These are phyloP conservation scores for Pulveroboletus sp. DNA, from an alignment of 1,284 basidiomycete genomes.

Conservation along the genomic window DNA sequence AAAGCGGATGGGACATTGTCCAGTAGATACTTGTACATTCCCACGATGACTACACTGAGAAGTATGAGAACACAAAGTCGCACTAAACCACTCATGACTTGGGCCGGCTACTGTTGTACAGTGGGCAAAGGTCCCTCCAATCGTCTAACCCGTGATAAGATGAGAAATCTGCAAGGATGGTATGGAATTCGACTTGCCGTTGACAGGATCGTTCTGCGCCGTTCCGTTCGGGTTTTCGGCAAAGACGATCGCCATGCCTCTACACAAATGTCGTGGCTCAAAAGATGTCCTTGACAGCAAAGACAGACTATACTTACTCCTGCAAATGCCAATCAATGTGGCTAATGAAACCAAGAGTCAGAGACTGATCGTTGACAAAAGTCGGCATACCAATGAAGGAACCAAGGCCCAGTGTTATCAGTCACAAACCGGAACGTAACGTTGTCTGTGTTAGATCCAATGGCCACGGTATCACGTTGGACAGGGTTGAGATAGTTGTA, in stretches of 20 bases:
- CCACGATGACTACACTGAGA: too few relatives aligned
- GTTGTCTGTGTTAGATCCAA: slow-evolving; percentile 38
- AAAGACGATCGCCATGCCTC: slow-evolving; percentile 43
- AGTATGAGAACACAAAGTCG: too few relatives aligned
- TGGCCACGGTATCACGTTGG: slow-evolving; percentile 40
- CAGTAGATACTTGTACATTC: too few relatives aligned
- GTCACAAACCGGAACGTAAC: slow-evolving; percentile 45
- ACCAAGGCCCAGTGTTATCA: slow-evolving; percentile 40
- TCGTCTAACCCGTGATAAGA: slow-evolving; percentile 6
- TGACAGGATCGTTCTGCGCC: slow-evolving; percentile 17
- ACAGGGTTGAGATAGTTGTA: slow-evolving; percentile 47
- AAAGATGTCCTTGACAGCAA: background rate
- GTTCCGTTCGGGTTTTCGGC: slow-evolving; percentile 37
- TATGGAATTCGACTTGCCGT: slow-evolving; percentile 9
- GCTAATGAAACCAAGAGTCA: slow-evolving; percentile 21
- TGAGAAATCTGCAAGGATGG: background rate
- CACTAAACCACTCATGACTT: too few relatives aligned
- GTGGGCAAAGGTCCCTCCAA: slow-evolving; percentile 21
- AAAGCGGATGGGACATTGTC: too few relatives aligned
- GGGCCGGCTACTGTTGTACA: slow-evolving; percentile 5
- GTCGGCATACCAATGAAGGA: slow-evolving; percentile 33
- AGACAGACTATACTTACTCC: slow-evolving; percentile 15
- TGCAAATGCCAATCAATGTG: slow-evolving; percentile 39
- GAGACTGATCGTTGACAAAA: background rate
- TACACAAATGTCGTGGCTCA: slow-evolving; percentile 12